Evolutionary conservation across 176 grass and related monocot species (phyloP), one percentile per base, ranked within the genome.

Genomic region (Rhynchospora tenuis): DNA sequence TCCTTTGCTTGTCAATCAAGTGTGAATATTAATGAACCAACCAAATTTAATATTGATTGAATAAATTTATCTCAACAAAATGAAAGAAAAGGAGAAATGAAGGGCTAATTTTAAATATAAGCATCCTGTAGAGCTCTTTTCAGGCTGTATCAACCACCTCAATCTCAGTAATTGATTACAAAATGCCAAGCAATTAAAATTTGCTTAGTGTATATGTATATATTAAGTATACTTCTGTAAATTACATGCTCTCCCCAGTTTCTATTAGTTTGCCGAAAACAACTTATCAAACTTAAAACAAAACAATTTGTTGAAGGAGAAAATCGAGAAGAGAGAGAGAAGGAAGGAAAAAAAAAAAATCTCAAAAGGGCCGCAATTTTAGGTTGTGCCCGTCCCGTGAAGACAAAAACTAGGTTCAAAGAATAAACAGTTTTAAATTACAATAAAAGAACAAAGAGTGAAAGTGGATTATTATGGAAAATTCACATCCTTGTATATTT

Each of bases 401-500:
- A 29, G 72, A 76, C 72, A 55, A 76, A 27, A 28, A 54, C 54
- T 51, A 10, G 29, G 58, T 65, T 54, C 44, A 28, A 64, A 67
- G 22, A 82, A 82, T 55, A 67, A 82, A 82, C 59, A 82, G 46
- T 52, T 82, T 38, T 46, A 82, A 82, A 82, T 51, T 27, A 67
- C 80, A 82, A 82, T 48, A 82, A 64, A 58, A 20, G 31, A 59
- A 52, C 33, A 66, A 76, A 82, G 59, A 67, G 42, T 64, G 27
- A 66, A 28, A 66, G 46, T 31, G 52, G 20, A 66, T 82, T 82
- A 82, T 82, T 65, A 31, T 82, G 15, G 38, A 19, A 81, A 60
- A 82, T 82, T 75, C 80, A 64, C 58, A 81, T 79, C 75, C 75
- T 79, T 46, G 78, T 82, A 64, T 38, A 64, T 66, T 52, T 82